These are phyloP conservation scores for Nicotiana obtusifolia DNA, from an alignment of 257 asterid species.

Conservation along the genomic window DNA sequence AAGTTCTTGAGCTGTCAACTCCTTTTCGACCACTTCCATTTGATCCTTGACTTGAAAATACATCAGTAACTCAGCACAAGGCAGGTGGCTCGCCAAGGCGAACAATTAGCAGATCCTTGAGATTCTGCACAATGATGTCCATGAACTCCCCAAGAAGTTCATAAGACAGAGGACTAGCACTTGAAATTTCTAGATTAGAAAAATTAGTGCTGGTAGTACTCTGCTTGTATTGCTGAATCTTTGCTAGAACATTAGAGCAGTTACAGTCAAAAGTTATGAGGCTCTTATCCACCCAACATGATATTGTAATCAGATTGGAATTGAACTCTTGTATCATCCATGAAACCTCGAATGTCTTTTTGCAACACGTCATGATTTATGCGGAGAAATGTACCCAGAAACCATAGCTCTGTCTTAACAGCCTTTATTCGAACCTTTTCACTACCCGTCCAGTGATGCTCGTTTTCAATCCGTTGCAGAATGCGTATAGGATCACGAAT, in stretches of 20 bases:
- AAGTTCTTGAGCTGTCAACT: conserved; percentile 1
- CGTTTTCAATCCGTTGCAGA: neutral
- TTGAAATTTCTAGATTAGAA: no score
- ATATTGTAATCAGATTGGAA: no score
- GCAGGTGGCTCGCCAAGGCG: no score
- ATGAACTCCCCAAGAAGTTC: neutral
- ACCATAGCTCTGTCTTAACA: neutral
- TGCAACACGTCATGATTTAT: fast-evolving
- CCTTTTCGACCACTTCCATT: neutral
- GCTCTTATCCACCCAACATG: no score
- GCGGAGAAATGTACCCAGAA: neutral
- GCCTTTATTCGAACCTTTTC: neutral
- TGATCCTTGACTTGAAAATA: neutral
- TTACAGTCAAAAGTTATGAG: no score
- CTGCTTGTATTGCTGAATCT: no score
- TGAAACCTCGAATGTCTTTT: neutral
- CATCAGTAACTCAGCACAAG: no score
- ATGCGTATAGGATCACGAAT: neutral
- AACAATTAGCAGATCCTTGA: neutral
- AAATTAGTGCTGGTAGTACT: no score
- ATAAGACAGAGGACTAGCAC: neutral
- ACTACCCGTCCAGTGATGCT: neutral
- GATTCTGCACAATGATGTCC: neutral
- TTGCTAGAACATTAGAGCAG: no score
- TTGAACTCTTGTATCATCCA: neutral